Conservation (phyloP, 2,329 filamentous ascomycete species). For the Colletotrichum navitas region DNA sequence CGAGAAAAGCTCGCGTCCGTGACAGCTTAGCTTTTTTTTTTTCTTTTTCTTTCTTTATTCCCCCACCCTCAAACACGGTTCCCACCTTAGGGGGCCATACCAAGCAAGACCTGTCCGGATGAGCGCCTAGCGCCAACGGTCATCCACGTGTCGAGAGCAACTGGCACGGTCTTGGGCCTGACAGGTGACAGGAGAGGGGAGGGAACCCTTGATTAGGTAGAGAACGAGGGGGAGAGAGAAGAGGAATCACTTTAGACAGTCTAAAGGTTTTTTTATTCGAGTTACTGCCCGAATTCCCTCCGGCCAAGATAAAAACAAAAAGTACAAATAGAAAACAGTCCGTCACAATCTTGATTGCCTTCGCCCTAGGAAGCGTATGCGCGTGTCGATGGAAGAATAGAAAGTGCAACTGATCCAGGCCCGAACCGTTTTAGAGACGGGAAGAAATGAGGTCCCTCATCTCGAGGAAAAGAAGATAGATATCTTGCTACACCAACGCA, state of each 20-base stretch:
- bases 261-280: not conserved
- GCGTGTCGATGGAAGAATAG: not conserved
- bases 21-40: not conserved
- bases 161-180: not conserved
- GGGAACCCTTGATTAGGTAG: not conserved
- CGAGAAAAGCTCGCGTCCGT: not conserved
- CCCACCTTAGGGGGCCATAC: not conserved
- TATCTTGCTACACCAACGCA: slow-evolving; percentile 1
- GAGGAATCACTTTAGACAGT: not conserved
- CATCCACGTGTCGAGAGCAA: not conserved
- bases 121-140: not conserved
- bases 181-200: not conserved
- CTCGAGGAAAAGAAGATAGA: not conserved
- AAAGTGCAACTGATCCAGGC: not conserved
- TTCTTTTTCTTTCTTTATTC: too few relatives aligned
- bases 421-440: not conserved
- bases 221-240: not conserved
- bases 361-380: not conserved
- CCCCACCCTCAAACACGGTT: not conserved
- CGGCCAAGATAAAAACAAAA: too few relatives aligned
- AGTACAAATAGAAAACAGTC: not conserved
- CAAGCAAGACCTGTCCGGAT: not conserved
- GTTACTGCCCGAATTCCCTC: not conserved
- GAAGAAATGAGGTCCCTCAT: too few relatives aligned
- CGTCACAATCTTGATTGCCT: slow-evolving; percentile 6